These are phyloP conservation scores for Xylaria sp. DNA, from an alignment of 2,329 filamentous ascomycete species.

Conservation along the genomic window DNA sequence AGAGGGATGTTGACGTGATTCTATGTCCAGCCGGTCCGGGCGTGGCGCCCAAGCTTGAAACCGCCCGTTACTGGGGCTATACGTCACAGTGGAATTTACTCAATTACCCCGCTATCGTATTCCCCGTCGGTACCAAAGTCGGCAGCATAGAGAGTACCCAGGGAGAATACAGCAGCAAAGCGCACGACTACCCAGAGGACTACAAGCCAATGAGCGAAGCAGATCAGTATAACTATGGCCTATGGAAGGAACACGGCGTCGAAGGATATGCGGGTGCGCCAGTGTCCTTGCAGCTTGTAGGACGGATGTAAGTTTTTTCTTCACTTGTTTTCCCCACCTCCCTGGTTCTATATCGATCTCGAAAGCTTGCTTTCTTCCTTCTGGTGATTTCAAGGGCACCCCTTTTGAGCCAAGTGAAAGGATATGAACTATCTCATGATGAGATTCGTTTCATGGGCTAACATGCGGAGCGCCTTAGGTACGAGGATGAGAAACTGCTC, in stretches of 20 bases:
- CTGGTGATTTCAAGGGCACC: not conserved
- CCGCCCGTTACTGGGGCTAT: conserved; percentile 70
- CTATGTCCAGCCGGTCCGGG: conserved; percentile 67
- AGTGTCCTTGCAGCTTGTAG: conserved; percentile 55
- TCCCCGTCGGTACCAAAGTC: conserved; percentile 60
- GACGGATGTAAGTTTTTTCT: conserved; percentile 41
- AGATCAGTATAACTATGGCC: conserved; percentile 44
- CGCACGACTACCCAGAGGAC: conserved; percentile 38
- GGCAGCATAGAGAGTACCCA: conserved; percentile 8
- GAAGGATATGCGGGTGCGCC: conserved; percentile 55
- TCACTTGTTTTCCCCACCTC: not conserved
- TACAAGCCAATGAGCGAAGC: conserved; percentile 40
- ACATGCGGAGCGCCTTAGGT: conserved; percentile 38
- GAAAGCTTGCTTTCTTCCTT: not conserved
- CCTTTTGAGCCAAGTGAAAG: too few species aligned
- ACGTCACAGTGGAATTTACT: conserved; percentile 74
- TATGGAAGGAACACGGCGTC: conserved; percentile 52
- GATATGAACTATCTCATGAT: not conserved
- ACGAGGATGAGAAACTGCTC: conserved; percentile 54
- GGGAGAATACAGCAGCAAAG: conserved; percentile 9
- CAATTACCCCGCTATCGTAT: conserved; percentile 71
- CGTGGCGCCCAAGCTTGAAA: conserved; percentile 58
- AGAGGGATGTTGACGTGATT: conserved; percentile 67
- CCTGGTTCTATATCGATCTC: not conserved
- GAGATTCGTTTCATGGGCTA: not conserved